These are phyloP conservation scores for Hypholoma sublateritium DNA, from an alignment of 768 basidiomycete genomes.

Conservation along the genomic window DNA sequence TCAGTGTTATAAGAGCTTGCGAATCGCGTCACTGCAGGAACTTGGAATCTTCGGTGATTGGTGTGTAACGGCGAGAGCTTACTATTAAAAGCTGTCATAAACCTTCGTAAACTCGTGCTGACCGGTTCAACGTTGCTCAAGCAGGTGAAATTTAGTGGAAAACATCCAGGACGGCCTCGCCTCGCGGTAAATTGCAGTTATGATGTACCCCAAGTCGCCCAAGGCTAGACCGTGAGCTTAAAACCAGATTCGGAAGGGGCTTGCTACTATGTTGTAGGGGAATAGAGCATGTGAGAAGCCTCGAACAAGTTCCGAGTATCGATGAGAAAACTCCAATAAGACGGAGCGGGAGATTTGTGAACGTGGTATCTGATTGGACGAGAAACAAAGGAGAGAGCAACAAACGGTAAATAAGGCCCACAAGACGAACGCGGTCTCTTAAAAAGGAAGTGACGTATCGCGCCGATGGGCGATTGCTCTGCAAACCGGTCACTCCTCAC, in stretches of 20 bases:
- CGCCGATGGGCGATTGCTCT: slow-evolving; percentile 18
- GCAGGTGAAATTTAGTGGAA: too few species aligned
- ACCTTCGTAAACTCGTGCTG: too few species aligned
- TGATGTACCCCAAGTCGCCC: not conserved
- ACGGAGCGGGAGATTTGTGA: not conserved
- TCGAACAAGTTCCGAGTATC: not conserved
- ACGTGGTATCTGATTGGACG: not conserved
- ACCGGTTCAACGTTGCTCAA: too few species aligned
- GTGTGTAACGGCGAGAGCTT: too few species aligned
- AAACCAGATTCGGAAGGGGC: not conserved
- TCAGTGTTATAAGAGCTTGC: not conserved
- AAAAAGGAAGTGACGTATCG: slow-evolving; percentile 38
- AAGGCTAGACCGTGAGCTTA: not conserved
- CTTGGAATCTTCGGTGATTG: not conserved
- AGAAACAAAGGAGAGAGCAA: not conserved
- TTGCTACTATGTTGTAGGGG: not conserved
- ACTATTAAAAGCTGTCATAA: too few species aligned
- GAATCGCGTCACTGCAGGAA: not conserved
- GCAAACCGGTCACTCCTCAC: slow-evolving; percentile 1
- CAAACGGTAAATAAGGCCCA: not conserved
- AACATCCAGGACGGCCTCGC: not conserved
- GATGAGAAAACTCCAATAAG: not conserved
- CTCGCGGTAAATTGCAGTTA: not conserved
- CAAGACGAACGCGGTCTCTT: slow-evolving; percentile 15
- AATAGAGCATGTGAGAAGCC: not conserved